Evolutionary conservation across 306 rosid genomes (phyloP).

Genomic region (Myrica gale): DNA sequence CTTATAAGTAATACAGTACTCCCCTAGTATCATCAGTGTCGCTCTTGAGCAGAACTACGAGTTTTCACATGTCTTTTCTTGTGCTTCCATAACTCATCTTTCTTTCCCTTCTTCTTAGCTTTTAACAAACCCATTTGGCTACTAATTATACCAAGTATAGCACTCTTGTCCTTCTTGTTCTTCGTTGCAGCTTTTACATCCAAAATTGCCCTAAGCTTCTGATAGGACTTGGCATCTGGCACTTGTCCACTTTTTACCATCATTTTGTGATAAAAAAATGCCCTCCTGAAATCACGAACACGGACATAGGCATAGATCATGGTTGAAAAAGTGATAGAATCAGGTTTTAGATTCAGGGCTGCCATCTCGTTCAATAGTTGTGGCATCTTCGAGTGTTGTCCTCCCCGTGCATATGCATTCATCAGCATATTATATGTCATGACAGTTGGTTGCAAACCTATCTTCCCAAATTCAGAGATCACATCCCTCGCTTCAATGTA

Average conservation of each 20-base stretch:
- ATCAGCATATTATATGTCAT: conserved; percentile 83
- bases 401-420: conserved; percentile 90
- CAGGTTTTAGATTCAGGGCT: conserved; percentile 64
- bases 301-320: conserved; percentile 76
- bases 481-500: conserved; percentile 78
- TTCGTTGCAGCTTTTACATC: conserved; percentile 56
- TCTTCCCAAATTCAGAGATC: conserved; percentile 65
- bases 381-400: conserved; percentile 71
- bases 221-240: conserved; percentile 61
- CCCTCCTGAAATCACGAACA: conserved; percentile 65
- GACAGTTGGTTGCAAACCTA: conserved; percentile 72
- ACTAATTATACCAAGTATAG: conserved; percentile 54
- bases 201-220: conserved; percentile 65
- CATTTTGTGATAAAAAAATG: conserved; percentile 71
- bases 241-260: conserved; percentile 70
- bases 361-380: conserved; percentile 79
- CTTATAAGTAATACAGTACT: not conserved
- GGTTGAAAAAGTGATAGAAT: conserved; percentile 76
- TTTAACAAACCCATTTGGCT: conserved; percentile 56
- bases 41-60: conserved; percentile 5
- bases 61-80: conserved; percentile 45
- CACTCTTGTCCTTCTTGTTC: conserved; percentile 68
- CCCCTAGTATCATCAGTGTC: conserved; percentile 10
- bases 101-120: conserved; percentile 54
- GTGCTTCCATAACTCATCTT: conserved; percentile 90